Base-by-base conservation (phyloP, 768 basidiomycete genomes). In the Dendrothele bispora region DNA sequence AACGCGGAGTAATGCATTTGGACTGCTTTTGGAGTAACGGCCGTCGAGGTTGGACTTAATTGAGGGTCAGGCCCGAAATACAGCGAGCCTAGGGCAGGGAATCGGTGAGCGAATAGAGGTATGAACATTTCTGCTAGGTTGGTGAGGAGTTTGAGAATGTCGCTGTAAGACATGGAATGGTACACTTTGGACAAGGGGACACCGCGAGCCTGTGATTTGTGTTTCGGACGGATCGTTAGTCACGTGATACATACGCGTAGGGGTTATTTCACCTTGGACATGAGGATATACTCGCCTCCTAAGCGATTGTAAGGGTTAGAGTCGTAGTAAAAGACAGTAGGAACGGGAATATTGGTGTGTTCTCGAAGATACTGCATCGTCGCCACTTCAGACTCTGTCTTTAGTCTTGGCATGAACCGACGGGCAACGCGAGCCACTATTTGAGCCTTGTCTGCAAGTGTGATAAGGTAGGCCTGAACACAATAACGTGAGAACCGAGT, bases 341-440 rank as follows among this genome's bases (percentile, higher is more conserved):
- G 89, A 15, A 92, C 85, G 1, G 90, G 89, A 18, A 91, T 72
- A 46, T 69, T 66, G 4, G 88, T 88, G 54, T 80, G 74, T 55
- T 83, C 73, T 41, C 86, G 83, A 22, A 93, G 74, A 61, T 84
- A 92, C n/a, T 78, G 75, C 70, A 92, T 83, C 0, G 90, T 93
- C 3, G 90, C 89, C 7, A 91, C 86, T 60, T 93, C 91, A 0
- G 90, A 91, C 62, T 88, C 85, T 3, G 87, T 91, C 70, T 93
- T 93, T 54, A 91, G 76, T 27, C 86, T 78, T 1, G 89, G 86
- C 88, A 92, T 90, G 64, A 87, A 92, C 8, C 86, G 80, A 42
- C 89, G 83, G 3, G 90, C 90, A 20, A 92, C 87, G 30, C 89
- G 80, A 5, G 86, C 88, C 7, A 93, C 83, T 35, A 92, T 62